Conservation (phyloP, 495 filamentous ascomycete genomes). For the Choiromyces venosus region DNA sequence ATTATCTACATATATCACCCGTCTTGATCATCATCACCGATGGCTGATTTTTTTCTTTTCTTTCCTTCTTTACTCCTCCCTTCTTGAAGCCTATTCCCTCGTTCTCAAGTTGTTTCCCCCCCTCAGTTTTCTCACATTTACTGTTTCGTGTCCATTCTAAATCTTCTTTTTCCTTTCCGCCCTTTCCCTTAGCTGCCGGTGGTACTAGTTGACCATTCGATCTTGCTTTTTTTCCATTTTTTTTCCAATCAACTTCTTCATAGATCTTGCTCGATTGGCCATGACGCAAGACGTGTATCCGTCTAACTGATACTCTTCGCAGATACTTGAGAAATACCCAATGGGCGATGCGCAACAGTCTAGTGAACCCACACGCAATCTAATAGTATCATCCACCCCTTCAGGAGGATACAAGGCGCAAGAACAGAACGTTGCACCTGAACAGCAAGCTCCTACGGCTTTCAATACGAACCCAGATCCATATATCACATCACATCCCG, state of each 20-base stretch:
- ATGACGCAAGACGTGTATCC: constrained; percentile 3
- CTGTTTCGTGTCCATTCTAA: not conserved
- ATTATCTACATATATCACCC: not conserved
- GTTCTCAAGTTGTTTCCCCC: constrained; percentile 1
- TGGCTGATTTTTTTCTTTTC: not conserved
- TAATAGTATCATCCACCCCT: constrained; percentile 35
- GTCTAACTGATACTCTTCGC: constrained; percentile 14
- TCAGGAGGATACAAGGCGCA: constrained; percentile 23
- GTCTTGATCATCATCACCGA: not conserved
- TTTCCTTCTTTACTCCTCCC: not conserved
- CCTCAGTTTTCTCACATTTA: not conserved
- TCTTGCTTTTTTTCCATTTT: not conserved
- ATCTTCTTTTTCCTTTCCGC: not conserved
- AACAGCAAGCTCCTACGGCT: constrained; percentile 20
- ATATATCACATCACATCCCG: constrained; percentile 12
- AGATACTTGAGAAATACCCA: constrained; percentile 22
- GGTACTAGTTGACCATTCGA: not conserved
- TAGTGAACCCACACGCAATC: constrained; percentile 29
- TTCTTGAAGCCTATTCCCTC: constrained; percentile 4
- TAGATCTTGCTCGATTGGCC: not conserved
- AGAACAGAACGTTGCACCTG: constrained; percentile 15
- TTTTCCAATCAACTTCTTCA: not conserved
- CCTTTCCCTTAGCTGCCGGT: constrained; percentile 13
- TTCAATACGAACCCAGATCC: constrained; percentile 3
- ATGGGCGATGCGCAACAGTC: constrained; percentile 34